A percentile compares a stretch with the other conserved stretches of the same genome.
These are phyloP conservation scores for Rhizopogon sp. DNA, from an alignment of 768 basidiomycete genomes.

Conservation along the genomic window DNA sequence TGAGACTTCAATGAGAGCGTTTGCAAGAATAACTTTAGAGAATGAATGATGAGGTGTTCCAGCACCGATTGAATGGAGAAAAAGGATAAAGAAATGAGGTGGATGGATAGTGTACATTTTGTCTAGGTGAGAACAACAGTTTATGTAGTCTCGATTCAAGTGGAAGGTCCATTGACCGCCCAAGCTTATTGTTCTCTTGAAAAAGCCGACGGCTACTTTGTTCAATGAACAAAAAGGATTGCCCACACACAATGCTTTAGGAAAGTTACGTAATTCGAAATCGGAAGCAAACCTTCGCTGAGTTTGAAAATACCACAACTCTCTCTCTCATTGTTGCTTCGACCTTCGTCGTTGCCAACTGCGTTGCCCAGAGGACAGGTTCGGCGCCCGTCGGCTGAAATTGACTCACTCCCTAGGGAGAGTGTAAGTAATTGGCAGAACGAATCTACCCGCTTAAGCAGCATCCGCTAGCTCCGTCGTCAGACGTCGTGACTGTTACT, in stretches of 20 bases:
- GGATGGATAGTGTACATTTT: slow-evolving; percentile 4
- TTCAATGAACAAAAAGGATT: slow-evolving; percentile 6
- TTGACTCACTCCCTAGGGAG: too few species aligned
- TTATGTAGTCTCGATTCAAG: slow-evolving; percentile 17
- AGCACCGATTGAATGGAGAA: slow-evolving; percentile 21
- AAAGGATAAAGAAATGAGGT: slow-evolving; percentile 2
- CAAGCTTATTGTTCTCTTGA: slow-evolving; percentile 26
- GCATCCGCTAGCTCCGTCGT: too few species aligned
- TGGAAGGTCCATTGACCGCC: slow-evolving; percentile 10
- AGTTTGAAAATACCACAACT: slow-evolving; percentile 2
- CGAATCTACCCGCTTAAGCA: too few species aligned
- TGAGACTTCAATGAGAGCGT: slow-evolving; percentile 1
- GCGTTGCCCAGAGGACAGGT: too few species aligned
- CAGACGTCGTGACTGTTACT: too few species aligned
- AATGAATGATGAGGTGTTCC: slow-evolving; percentile 22
- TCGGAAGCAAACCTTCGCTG: slow-evolving; percentile 9
- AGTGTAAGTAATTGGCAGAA: too few species aligned
- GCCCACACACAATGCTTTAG: slow-evolving; percentile 3
- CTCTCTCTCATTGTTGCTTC: too few species aligned
- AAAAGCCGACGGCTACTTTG: not conserved
- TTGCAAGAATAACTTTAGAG: slow-evolving; percentile 11
- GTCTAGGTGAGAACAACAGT: not conserved
- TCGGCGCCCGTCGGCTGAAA: too few species aligned
- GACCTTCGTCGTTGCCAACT: too few species aligned
- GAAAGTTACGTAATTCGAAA: slow-evolving; percentile 1